Percentiles rank a stretch among this genome's conserved stretches.
phyloP scores from a whole-genome alignment of 495 filamentous ascomycete species.

The Daldinia grandis region DNA sequence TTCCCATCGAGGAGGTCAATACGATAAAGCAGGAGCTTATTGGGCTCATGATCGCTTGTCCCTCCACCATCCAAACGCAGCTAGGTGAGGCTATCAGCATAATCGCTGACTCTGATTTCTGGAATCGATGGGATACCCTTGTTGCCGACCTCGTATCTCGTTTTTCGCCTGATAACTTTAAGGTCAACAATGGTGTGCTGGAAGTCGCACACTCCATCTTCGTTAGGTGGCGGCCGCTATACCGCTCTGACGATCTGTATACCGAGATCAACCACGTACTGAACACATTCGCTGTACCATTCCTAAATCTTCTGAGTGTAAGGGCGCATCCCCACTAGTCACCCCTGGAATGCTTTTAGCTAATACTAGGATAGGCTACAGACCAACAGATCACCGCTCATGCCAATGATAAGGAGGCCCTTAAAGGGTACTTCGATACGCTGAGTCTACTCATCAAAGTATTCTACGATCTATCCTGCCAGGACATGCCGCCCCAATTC shows the following conservation, averaged over 20 bases:
- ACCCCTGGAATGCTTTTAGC: constrained; percentile 1
- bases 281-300: constrained; percentile 78
- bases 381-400: constrained; percentile 80
- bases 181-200: constrained; percentile 89
- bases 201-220: constrained; percentile 99
- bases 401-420: constrained; percentile 71
- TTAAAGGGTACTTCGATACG: constrained; percentile 80
- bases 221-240: constrained; percentile 92
- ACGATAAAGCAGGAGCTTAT: constrained; percentile 95
- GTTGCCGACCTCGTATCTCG: constrained; percentile 82
- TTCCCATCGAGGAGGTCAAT: constrained; percentile 77
- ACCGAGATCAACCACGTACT: constrained; percentile 96
- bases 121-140: constrained; percentile 91
- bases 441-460: constrained; percentile 88
- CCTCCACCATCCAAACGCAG: constrained; percentile 85
- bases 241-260: constrained; percentile 88
- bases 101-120: constrained; percentile 98
- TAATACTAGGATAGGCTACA: constrained; percentile 63
- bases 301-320: constrained; percentile 80
- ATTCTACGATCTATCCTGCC: constrained; percentile 93
- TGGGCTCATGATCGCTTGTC: constrained; percentile 93
- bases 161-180: constrained; percentile 76
- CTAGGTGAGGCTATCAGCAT: constrained; percentile 95
- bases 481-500: constrained; percentile 93
- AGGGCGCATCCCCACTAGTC: constrained; percentile 16